phyloP scores from a whole-genome alignment of 2,329 filamentous ascomycete species.

The Hymenoscyphus fraxineus region DNA sequence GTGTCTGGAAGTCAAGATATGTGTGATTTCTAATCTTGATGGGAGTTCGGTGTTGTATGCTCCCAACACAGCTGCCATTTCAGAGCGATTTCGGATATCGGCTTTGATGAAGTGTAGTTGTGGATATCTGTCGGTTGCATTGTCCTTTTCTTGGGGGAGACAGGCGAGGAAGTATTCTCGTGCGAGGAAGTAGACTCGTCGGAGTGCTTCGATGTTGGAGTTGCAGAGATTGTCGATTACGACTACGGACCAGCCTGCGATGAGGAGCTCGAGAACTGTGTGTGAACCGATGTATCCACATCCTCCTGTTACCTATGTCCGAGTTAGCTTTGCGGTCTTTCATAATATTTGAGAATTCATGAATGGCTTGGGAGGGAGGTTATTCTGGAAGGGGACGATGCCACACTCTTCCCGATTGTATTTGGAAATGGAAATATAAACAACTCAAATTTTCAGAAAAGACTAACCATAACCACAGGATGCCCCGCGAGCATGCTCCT shows the following conservation, averaged over 20 bases:
- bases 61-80: constrained; percentile 25
- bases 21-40: neutral
- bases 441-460: neutral
- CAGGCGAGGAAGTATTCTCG: neutral
- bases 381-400: no score
- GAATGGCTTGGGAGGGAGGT: neutral
- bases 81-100: neutral
- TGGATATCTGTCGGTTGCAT: neutral
- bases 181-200: constrained; percentile 18
- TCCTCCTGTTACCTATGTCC: constrained; percentile 33
- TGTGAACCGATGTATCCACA: constrained; percentile 48
- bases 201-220: constrained; percentile 24
- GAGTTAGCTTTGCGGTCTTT: neutral
- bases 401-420: neutral
- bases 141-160: neutral
- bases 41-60: constrained; percentile 29
- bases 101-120: neutral
- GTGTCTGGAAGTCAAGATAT: neutral
- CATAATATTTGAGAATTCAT: neutral
- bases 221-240: constrained; percentile 38
- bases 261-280: constrained; percentile 45
- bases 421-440: neutral
- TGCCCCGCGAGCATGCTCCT: neutral
- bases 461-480: neutral
- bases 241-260: constrained; percentile 45